Conservation (phyloP, 768 basidiomycete species). For the Lactarius quietus region DNA sequence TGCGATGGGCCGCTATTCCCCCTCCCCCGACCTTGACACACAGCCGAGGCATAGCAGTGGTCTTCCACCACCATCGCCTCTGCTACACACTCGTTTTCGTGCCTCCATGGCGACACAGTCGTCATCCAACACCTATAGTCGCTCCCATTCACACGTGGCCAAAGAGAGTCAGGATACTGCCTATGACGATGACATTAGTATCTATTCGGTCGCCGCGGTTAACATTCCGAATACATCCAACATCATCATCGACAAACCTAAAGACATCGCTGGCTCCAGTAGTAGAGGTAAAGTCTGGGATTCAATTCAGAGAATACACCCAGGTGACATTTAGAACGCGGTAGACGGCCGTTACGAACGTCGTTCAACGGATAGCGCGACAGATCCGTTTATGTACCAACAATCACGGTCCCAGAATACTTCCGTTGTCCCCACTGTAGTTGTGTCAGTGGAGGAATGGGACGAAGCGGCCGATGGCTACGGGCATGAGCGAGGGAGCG, state of each 20-base stretch:
- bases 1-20: background rate
- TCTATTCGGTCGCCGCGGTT: conserved; percentile 39
- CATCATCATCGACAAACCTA: background rate
- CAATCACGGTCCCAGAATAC: conserved; percentile 18
- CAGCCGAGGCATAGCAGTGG: conserved; percentile 14
- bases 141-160: conserved; percentile 21
- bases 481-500: conserved; percentile 3
- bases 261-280: background rate
- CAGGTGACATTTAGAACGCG: background rate
- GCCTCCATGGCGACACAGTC: conserved; percentile 39
- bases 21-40: conserved; percentile 19
- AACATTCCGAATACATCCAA: conserved; percentile 32
- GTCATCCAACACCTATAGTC: conserved; percentile 29
- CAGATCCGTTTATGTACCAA: conserved; percentile 27
- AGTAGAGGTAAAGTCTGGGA: background rate
- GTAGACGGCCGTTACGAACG: background rate
- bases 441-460: conserved; percentile 46
- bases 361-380: conserved; percentile 3
- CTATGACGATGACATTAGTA: conserved; percentile 39
- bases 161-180: conserved; percentile 19
- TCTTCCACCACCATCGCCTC: conserved; percentile 41
- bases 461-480: conserved; percentile 12
- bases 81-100: conserved; percentile 49
- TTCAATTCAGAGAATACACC: background rate
- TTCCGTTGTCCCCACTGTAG: conserved; percentile 45